Percentiles rank a stretch among this genome's conserved stretches.
These are phyloP conservation scores for Aspergillus nomiae DNA, from an alignment of 2,329 filamentous ascomycete species.

Conservation along the genomic window DNA sequence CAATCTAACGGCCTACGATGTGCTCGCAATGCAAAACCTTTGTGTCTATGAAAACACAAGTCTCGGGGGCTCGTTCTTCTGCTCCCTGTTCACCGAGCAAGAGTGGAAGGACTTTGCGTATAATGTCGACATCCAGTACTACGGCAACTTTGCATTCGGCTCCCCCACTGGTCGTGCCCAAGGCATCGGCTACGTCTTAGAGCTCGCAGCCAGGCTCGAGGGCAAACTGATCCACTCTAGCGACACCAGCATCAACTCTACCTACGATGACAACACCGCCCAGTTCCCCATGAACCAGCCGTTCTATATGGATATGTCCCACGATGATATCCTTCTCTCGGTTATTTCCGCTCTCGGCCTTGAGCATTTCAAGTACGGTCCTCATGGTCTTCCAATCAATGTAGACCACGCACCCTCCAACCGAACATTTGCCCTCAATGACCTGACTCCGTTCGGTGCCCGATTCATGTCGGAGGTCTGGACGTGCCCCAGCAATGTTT, in stretches of 20 bases:
- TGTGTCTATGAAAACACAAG: constrained; percentile 58
- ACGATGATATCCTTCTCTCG: constrained; percentile 56
- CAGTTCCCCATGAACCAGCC: constrained; percentile 52
- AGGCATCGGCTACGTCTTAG: constrained; percentile 56
- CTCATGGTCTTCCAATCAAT: constrained; percentile 27
- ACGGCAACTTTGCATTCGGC: constrained; percentile 49
- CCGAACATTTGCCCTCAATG: constrained; percentile 52
- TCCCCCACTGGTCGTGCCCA: constrained; percentile 56
- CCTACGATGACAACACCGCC: constrained; percentile 48
- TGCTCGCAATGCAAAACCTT: constrained; percentile 55
- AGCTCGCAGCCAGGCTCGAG: constrained; percentile 53
- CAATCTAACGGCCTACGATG: constrained; percentile 52
- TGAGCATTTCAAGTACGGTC: constrained; percentile 51
- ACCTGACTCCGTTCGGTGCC: constrained; percentile 58
- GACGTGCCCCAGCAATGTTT: constrained; percentile 43
- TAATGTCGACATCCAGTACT: constrained; percentile 55
- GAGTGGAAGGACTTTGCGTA: constrained; percentile 60
- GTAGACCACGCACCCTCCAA: constrained; percentile 48
- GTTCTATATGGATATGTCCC: constrained; percentile 57
- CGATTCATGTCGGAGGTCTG: constrained; percentile 59
- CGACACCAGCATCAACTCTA: constrained; percentile 56
- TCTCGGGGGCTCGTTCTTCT: constrained; percentile 55
- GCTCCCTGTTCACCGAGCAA: constrained; percentile 55
- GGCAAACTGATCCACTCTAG: constrained; percentile 50
- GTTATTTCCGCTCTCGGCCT: constrained; percentile 55